Evolutionary conservation across 2,329 filamentous ascomycete species (phyloP), one percentile per base, ranked within the genome.

Genomic region (Saccharata proteae): DNA sequence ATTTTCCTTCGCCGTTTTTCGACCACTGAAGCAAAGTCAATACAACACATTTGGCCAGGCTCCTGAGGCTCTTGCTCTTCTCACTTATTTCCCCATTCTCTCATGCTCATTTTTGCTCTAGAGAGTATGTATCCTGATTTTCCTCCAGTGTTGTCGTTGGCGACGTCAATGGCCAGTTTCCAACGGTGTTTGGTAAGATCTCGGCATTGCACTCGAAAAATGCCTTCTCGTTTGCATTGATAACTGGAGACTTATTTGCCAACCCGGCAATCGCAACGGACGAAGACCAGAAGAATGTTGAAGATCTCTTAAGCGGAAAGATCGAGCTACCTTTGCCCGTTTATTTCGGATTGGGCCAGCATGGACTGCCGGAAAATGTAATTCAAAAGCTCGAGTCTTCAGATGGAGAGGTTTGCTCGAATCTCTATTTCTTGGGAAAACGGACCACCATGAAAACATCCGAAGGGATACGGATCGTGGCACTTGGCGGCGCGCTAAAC

Each of bases 391-490:
- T 96, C 31, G 70, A 83, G 48, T 69, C 70, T 19, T 73, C 80
- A 39, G 77, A 57, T 38, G 63, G 68, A 39, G 74, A 79, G 46
- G 68, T 98, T 12, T 93, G 85, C 51, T 69, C 78, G n/a, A 96
- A 98, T 50, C 70, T 98, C 8, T 82, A 83, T 56, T 93, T 80
- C 47, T 71, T 98, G 1, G 86, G 82, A 35, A 92, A 90, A 55
- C 77, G 84, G 46, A 83, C 81, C 38, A 77, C 79, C 10, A 79
- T 84, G 31, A 96, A 90, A 53, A 96, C 88, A 0, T 79, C 81
- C 0, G 86, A 94, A 42, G 88, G 86, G 1, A 65, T 96, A 26
- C 76, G 80, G 30, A 85, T 98, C 39, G 82, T 88, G n/a, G 67
- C 81, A 1, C 65, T 98, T 0, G 88, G 88, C 16, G 90, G 90